Evolutionary conservation across 1,139 yeast genomes (phyloP), one percentile per base, ranked within the genome.

Genomic region (Sugiyamaella castrensis): DNA sequence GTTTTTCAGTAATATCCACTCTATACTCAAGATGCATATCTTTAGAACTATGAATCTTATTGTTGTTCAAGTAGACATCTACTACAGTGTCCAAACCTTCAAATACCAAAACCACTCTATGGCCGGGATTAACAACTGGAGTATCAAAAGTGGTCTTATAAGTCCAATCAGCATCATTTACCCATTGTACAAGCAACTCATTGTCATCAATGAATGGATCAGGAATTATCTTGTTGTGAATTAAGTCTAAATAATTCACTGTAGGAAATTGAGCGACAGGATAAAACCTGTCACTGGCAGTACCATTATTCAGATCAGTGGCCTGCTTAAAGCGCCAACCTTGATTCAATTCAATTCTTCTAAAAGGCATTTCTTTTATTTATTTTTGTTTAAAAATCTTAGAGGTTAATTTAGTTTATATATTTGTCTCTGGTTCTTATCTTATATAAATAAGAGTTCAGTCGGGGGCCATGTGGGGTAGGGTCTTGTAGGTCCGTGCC

Each of bases 1-100:
- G 71, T 57, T 74, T 73, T 27, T 67, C 65, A 4, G 74, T 62
- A 28, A 61, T 58, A 34, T 58, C 53, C 24, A 63, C 56, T 15
- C 58, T 46, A 36, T 64, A 57, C 16, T 47, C 49, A 37, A 61
- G 58, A 55, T 75, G 75, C 74, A 73, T 72, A 57, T 74, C 73
- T 27, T 66, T 65, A 4, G 74, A 62, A 2, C 50, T 35, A 33
- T 70, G 58, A 19, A 75, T 62, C 42, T 59, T 48, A 8, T 48
- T 46, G 1, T 62, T 73, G 47, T 75, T 74, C 29, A 75, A 51
- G 33, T 53, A 62, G 1, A 75, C 71, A 2, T 65, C 63, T 1
- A 75, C 73, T 57, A 70, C 67, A 1, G 79, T 75, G 53, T 75
- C 79, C 37, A 75, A 63, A 4, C 79, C 77, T 46, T 73, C 73